phyloP scores from a whole-genome alignment of 805 yeast species.

The Spathaspora girioi region DNA sequence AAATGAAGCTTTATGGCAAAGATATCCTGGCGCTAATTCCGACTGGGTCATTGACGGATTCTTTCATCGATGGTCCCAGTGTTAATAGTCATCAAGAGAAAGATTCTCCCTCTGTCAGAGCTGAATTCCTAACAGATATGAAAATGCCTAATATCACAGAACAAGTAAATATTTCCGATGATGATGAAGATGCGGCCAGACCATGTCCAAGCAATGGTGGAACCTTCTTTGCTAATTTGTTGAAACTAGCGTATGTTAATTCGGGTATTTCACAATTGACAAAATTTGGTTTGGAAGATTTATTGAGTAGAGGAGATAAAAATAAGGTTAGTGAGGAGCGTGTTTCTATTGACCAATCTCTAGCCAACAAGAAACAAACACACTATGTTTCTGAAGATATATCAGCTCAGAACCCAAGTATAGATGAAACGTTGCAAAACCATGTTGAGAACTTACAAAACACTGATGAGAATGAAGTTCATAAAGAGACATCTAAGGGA shows the following conservation, averaged over 20 bases:
- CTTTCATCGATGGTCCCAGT: background rate
- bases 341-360: background rate
- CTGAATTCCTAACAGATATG: background rate
- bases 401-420: background rate
- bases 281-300: conserved; percentile 3
- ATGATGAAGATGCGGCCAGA: conserved; percentile 26
- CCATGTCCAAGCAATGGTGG: conserved; percentile 21
- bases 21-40: background rate
- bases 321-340: background rate
- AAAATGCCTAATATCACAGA: background rate
- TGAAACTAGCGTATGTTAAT: conserved; percentile 28
- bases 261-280: conserved; percentile 16
- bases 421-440: background rate
- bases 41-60: background rate
- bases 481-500: background rate
- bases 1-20: background rate
- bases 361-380: background rate
- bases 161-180: background rate
- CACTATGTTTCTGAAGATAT: background rate
- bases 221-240: conserved; percentile 22
- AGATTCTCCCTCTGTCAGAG: background rate
- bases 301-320: background rate
- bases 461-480: background rate
- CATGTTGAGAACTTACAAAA: background rate
- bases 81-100: background rate